Conservation (phyloP, 108 stramenopile genomes). For the Skeletonema costatum region DNA sequence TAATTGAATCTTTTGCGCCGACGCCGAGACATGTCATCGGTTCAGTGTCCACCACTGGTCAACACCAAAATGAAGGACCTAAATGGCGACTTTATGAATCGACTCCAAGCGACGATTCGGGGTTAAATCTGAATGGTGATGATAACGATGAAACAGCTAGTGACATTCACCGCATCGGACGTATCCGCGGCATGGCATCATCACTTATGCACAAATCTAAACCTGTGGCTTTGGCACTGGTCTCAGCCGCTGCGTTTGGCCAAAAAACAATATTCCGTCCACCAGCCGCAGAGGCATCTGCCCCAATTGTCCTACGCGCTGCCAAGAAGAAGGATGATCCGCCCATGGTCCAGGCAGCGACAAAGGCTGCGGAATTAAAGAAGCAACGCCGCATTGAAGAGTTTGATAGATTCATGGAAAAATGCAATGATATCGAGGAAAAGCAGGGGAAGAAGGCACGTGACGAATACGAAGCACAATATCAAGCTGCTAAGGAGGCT, state of each 20-base stretch:
- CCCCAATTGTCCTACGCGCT: conserved; percentile 70
- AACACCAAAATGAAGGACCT: not conserved
- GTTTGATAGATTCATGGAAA: conserved; percentile 39
- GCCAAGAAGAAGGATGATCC: conserved; percentile 60
- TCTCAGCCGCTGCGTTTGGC: conserved; percentile 9
- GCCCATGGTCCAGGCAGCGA: conserved; percentile 59
- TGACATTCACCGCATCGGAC: not conserved
- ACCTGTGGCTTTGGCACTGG: conserved; percentile 35
- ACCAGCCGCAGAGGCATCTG: conserved; percentile 59
- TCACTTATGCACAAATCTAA: conserved; percentile 20
- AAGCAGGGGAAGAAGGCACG: conserved; percentile 65
- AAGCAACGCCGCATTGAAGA: conserved; percentile 43
- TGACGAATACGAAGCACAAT: conserved; percentile 61
- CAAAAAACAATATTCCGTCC: conserved; percentile 6
- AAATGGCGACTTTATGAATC: not conserved
- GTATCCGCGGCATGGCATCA: not conserved
- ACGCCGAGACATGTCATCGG: conserved; percentile 1
- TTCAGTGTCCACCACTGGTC: not conserved
- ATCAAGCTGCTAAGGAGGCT: conserved; percentile 41
- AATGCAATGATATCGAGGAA: conserved; percentile 65
- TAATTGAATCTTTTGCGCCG: conserved; percentile 21
- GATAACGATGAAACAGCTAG: not conserved
- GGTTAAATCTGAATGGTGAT: not conserved
- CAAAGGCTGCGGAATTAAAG: conserved; percentile 49
- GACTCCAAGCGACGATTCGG: not conserved